Evolutionary conservation across 2,329 filamentous ascomycete species (phyloP), one percentile per base, ranked within the genome.

Genomic region (Dothideomycetes sp.): DNA sequence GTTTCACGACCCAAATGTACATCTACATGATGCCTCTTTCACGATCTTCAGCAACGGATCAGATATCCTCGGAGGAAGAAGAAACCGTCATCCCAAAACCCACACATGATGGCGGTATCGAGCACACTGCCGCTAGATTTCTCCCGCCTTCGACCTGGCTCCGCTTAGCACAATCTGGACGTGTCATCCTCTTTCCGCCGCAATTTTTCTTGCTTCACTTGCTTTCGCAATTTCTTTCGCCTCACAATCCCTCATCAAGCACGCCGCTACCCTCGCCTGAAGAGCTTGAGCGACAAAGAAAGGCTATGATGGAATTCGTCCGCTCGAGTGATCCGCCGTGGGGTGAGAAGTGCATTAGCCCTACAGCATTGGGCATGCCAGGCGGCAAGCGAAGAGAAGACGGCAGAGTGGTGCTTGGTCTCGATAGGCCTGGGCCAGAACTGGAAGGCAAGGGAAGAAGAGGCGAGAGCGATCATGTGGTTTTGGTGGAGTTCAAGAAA

Each of bases 1-100:
- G 91, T 34, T 98, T 93, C 63, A 85, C 84, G 0, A 95, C 89
- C 1, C 88, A 95, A 57, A 96, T 96, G 89, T 98, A 96, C 62
- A 60, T 96, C 9, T 94, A 94, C 61, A 80, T 93, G 60, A 70
- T 95, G 3, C 87, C 87, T 0, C 62, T 79, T 4, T 29, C 45
- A 12, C 22, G 12, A 27, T 27, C 22, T 27, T 12, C 22, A 7
- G 7, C 7, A 27, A 12, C 22, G 22, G 12, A 7, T 12, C 22
- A 27, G 22, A 27, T 7, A 27, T 12, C 22, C 22, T n/a, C n/a
- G 19, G 42, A 37, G 11, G 39, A 41, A 11, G 63, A 49, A 46
- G 72, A 72, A 53, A 76, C 70, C 47, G 67, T 73, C 50, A 69
- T 85, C 35, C 81, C 82, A 19, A 72, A 75, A 2, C 81, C 87